These are phyloP conservation scores for Colletotrichum sp. DNA, from an alignment of 2,329 filamentous ascomycete species.

Conservation along the genomic window DNA sequence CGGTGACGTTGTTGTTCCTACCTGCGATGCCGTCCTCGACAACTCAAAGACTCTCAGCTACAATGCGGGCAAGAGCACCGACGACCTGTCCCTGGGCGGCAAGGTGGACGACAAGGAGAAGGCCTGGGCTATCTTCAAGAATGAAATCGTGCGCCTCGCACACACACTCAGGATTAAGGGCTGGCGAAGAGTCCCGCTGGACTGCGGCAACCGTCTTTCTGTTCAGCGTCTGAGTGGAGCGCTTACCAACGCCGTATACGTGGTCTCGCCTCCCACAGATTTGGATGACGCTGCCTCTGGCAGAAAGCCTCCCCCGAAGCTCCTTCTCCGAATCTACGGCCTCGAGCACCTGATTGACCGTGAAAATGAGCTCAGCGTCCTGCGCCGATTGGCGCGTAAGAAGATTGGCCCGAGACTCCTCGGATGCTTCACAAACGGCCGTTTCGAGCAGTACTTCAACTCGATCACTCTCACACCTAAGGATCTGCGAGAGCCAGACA, in stretches of 20 bases:
- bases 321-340: slow-evolving; percentile 91
- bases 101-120: slow-evolving; percentile 68
- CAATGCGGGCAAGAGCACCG: slow-evolving; percentile 50
- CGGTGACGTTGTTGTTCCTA: slow-evolving; percentile 81
- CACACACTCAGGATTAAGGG: slow-evolving; percentile 91
- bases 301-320: slow-evolving; percentile 63
- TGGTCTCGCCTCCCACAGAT: slow-evolving; percentile 80
- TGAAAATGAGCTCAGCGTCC: slow-evolving; percentile 85
- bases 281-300: slow-evolving; percentile 45
- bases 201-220: slow-evolving; percentile 69
- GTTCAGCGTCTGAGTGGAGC: slow-evolving; percentile 87
- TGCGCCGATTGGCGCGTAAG: slow-evolving; percentile 86
- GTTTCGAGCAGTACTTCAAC: slow-evolving; percentile 94
- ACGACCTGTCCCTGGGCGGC: slow-evolving; percentile 46
- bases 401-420: slow-evolving; percentile 91
- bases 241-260: slow-evolving; percentile 95
- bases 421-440: slow-evolving; percentile 91
- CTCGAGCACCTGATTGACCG: slow-evolving; percentile 96
- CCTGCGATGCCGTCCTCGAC: slow-evolving; percentile 84
- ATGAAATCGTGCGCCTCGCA: slow-evolving; percentile 85
- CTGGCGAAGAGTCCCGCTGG: slow-evolving; percentile 83
- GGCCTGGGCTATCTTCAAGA: slow-evolving; percentile 87
- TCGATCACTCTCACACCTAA: slow-evolving; percentile 78
- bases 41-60: slow-evolving; percentile 90
- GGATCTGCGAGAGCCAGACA: slow-evolving; percentile 81